Percentiles rank a stretch among this genome's conserved stretches.
phyloP scores from a whole-genome alignment of 306 rosid genomes.

The Quercus aquifolioides region DNA sequence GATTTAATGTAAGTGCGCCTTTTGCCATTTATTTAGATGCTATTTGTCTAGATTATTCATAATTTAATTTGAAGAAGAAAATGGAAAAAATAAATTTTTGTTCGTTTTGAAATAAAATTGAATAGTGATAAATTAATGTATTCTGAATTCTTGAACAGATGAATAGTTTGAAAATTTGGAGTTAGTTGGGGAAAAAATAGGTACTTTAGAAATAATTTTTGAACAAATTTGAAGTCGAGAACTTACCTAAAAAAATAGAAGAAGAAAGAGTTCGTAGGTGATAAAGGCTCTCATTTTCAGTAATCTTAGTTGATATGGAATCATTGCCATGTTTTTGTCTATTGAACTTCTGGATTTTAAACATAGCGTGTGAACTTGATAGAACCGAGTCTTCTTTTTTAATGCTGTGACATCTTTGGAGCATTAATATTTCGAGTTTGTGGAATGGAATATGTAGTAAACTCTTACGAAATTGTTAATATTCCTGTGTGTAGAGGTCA shows the following conservation, averaged over 20 bases:
- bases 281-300: too few relatives aligned
- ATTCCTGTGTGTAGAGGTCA: conserved; percentile 64
- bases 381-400: background rate
- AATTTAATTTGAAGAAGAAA: background rate
- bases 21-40: background rate
- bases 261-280: too few relatives aligned
- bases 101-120: background rate
- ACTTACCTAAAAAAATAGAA: too few relatives aligned
- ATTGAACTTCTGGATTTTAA: background rate
- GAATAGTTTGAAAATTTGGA: background rate
- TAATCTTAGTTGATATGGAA: too few relatives aligned
- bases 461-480: conserved; percentile 21
- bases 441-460: conserved; percentile 3
- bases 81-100: background rate
- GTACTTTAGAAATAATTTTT: too few relatives aligned
- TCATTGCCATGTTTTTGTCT: background rate
- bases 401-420: background rate
- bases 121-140: background rate
- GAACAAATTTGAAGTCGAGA: too few relatives aligned
- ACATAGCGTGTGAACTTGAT: background rate
- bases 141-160: background rate
- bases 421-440: background rate
- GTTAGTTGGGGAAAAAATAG: too few relatives aligned
- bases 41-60: background rate
- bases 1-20: conserved; percentile 70